Evolutionary conservation across 176 grass and related monocot genomes (phyloP), one percentile per base, ranked within the genome.

Genomic region (Aegilops bicornis): DNA sequence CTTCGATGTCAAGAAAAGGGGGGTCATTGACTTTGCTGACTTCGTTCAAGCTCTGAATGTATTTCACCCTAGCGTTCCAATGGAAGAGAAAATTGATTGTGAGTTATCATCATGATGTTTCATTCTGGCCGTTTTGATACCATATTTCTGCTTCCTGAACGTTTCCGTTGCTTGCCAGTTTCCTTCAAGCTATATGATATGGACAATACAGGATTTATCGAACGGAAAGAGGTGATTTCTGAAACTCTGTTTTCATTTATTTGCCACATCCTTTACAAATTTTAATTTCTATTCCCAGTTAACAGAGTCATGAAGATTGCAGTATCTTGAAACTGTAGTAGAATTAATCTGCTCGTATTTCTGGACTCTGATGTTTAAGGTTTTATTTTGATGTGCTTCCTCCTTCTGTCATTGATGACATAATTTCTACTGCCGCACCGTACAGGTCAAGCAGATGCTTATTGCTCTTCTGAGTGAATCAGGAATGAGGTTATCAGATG

Each of bases 381-480:
- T 42, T 66, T 22, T 30, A 45, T 11, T 47, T 81, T 81, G 6
- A 4, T 0, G 0, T 4, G n/a, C n/a, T 64, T 79, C n/a, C 17
- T 32, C 25, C 11, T 42, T 64, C 14, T 19, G 27, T n/a, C 25
- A 81, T 32, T 48, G 8, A 50, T 67, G 40, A 9, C 11, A 35
- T 85, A 39, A 56, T 45, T 68, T 84, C 22, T 40, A 50, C 23
- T 64, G 29, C 84, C 32, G 20, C 48, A 22, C 1, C 63, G 27
- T 86, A 35, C 89, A 98, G 95, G 93, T 98, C n/a, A 98, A 98
- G 78, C 95, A 98, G 83, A 98, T 98, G 95, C 82, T 98, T 64
- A 81, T 95, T 89, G 91, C 92, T 63, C 93, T 98, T 88, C 73
- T 98, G 74, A 90, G 85, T 42, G 95, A 98, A 93, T 95, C 93